Evolutionary conservation across 371 early-diverging fungal species (phyloP).

Genomic region (Mortierella sp.): DNA sequence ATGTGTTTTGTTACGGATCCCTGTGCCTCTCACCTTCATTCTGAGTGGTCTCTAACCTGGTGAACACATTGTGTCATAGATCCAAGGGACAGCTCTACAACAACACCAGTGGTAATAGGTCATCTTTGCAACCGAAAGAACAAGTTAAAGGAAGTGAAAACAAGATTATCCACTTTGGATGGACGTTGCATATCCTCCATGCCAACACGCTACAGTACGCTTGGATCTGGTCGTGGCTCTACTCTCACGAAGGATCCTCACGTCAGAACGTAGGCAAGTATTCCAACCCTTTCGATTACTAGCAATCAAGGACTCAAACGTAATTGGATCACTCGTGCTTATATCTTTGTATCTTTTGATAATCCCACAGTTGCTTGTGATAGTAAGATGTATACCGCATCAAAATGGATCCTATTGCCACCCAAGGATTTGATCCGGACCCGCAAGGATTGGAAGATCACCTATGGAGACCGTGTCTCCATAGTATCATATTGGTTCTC

Average conservation of each 20-base stretch:
- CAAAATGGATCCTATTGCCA: slow-evolving; percentile 50
- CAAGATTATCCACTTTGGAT: slow-evolving; percentile 45
- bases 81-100: not conserved
- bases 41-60: not conserved
- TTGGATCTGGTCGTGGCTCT: slow-evolving; percentile 49
- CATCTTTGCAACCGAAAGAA: not conserved
- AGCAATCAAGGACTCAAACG: no score
- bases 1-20: no score
- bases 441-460: slow-evolving; percentile 40
- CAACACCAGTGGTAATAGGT: not conserved
- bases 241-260: slow-evolving; percentile 32
- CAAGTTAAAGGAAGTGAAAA: slow-evolving; percentile 6
- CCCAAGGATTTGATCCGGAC: slow-evolving; percentile 27
- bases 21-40: no score
- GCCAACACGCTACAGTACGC: slow-evolving; percentile 48
- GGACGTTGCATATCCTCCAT: slow-evolving; percentile 45
- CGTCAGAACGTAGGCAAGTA: slow-evolving; percentile 44
- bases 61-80: not conserved
- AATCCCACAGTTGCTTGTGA: slow-evolving; percentile 40
- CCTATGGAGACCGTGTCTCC: slow-evolving; percentile 46
- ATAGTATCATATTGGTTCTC: slow-evolving; percentile 48
- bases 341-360: not conserved
- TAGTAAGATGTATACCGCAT: slow-evolving; percentile 45
- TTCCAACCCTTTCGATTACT: no score
- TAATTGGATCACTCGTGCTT: no score